Percentiles rank a stretch among this genome's conserved stretches.
phyloP scores from a whole-genome alignment of 108 stramenopile species.

The Skeletonema marinoi region DNA sequence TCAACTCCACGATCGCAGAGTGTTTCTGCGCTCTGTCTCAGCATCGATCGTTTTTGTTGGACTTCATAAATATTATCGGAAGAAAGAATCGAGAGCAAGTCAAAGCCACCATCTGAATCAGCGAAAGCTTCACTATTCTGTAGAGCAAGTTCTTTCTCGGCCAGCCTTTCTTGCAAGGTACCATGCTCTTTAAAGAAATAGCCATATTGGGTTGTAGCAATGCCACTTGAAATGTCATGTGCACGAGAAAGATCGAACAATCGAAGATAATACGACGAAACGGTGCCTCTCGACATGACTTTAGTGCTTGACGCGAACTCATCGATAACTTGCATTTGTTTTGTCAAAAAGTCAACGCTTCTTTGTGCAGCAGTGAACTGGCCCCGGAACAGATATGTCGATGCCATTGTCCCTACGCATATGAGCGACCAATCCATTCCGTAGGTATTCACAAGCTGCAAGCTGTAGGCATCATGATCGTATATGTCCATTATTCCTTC shows the following conservation, averaged over 20 bases:
- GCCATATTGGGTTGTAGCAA: slow-evolving; percentile 16
- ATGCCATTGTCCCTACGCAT: slow-evolving; percentile 23
- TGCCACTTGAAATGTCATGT: slow-evolving; percentile 8
- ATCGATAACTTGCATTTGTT: slow-evolving; percentile 21
- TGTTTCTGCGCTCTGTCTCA: slow-evolving; percentile 26
- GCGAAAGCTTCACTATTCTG: slow-evolving; percentile 1
- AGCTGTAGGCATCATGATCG: slow-evolving; percentile 19
- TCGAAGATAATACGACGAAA: slow-evolving; percentile 24
- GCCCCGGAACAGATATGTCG: slow-evolving; percentile 21
- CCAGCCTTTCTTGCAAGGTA: slow-evolving; percentile 17
- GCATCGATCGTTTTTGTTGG: slow-evolving; percentile 10
- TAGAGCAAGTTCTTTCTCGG: slow-evolving; percentile 7
- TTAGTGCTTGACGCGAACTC: slow-evolving; percentile 33
- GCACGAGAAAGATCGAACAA: slow-evolving; percentile 19
- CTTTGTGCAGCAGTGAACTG: slow-evolving; percentile 17
- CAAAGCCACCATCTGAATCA: slow-evolving; percentile 7
- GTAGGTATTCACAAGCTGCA: slow-evolving; percentile 23
- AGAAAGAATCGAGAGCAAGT: slow-evolving; percentile 18
- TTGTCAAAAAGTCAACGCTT: slow-evolving; percentile 18
- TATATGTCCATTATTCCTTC: slow-evolving; percentile 25
- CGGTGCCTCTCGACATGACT: slow-evolving; percentile 24
- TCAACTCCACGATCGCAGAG: slow-evolving; percentile 31
- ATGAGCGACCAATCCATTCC: slow-evolving; percentile 34
- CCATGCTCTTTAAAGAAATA: slow-evolving; percentile 23
- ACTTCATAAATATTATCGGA: slow-evolving; percentile 2